phyloP scores from a whole-genome alignment of 2,329 filamentous ascomycete species.

The Hyphodiscus sp. region DNA sequence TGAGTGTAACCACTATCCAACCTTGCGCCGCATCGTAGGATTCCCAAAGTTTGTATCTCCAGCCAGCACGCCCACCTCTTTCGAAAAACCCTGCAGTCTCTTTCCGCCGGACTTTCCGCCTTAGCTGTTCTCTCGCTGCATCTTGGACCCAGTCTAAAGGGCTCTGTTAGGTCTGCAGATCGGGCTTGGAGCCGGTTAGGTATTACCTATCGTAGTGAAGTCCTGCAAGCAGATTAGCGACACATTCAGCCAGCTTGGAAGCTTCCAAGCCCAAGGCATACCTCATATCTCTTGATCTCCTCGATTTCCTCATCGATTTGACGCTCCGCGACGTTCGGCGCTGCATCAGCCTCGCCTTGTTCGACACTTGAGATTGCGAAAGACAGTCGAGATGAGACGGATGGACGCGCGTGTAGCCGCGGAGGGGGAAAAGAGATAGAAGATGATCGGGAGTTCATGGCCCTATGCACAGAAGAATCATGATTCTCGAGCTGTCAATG shows the following conservation, averaged over 20 bases:
- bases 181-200: slow-evolving; percentile 6
- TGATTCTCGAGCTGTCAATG: slow-evolving; percentile 3
- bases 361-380: slow-evolving; percentile 61
- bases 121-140: slow-evolving; percentile 80
- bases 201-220: slow-evolving; percentile 81
- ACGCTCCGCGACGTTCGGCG: slow-evolving; percentile 50
- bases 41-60: slow-evolving; percentile 74
- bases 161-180: slow-evolving; percentile 30
- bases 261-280: slow-evolving; percentile 29
- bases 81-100: slow-evolving; percentile 66
- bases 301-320: slow-evolving; percentile 91
- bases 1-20: slow-evolving; percentile 94
- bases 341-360: slow-evolving; percentile 48
- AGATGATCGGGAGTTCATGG: slow-evolving; percentile 31
- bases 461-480: slow-evolving; percentile 17
- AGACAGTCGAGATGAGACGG: slow-evolving; percentile 45
- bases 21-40: slow-evolving; percentile 95
- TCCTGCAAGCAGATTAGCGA: slow-evolving; percentile 45
- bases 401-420: slow-evolving; percentile 21
- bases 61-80: slow-evolving; percentile 59
- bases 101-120: slow-evolving; percentile 69
- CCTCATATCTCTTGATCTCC: slow-evolving; percentile 95
- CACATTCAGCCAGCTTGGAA: not conserved
- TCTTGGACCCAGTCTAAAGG: slow-evolving; percentile 91
- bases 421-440: slow-evolving; percentile 24